A percentile compares a stretch with the other conserved stretches of the same genome.
phyloP scores from a whole-genome alignment of 805 yeast genomes.

The Yarrowia bubula region DNA sequence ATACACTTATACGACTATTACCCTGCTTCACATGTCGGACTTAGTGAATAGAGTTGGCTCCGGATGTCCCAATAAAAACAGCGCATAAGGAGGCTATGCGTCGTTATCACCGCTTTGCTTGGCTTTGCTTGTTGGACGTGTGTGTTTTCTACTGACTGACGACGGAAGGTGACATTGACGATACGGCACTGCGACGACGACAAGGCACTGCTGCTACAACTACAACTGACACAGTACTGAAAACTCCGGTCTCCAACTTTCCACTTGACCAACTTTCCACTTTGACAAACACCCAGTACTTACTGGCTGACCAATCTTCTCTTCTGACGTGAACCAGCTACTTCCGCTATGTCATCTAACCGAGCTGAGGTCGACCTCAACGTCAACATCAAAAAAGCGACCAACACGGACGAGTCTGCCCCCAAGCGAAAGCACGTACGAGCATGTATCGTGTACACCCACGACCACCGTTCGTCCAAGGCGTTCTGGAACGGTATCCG shows the following conservation, averaged over 20 bases:
- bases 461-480: conserved; percentile 86
- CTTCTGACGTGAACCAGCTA: too few species aligned
- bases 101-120: conserved; percentile 23
- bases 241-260: too few species aligned
- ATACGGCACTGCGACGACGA: too few species aligned
- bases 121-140: too few species aligned
- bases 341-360: background rate
- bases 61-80: conserved; percentile 19
- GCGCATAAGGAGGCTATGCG: conserved; percentile 26
- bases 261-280: too few species aligned
- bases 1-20: too few species aligned
- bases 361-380: conserved; percentile 42
- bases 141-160: too few species aligned
- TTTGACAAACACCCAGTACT: too few species aligned
- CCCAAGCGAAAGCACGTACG: conserved; percentile 96
- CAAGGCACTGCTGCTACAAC: too few species aligned
- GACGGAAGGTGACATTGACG: too few species aligned
- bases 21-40: background rate
- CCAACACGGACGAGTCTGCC: conserved; percentile 79
- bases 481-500: conserved; percentile 85
- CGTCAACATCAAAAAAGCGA: conserved; percentile 73
- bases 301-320: too few species aligned
- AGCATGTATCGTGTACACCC: conserved; percentile 90
- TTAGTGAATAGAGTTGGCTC: background rate
- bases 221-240: too few species aligned